A percentile compares a stretch with the other conserved stretches of the same genome.
These are phyloP conservation scores for Platismatia glauca DNA, from an alignment of 495 filamentous ascomycete genomes.

Conservation along the genomic window DNA sequence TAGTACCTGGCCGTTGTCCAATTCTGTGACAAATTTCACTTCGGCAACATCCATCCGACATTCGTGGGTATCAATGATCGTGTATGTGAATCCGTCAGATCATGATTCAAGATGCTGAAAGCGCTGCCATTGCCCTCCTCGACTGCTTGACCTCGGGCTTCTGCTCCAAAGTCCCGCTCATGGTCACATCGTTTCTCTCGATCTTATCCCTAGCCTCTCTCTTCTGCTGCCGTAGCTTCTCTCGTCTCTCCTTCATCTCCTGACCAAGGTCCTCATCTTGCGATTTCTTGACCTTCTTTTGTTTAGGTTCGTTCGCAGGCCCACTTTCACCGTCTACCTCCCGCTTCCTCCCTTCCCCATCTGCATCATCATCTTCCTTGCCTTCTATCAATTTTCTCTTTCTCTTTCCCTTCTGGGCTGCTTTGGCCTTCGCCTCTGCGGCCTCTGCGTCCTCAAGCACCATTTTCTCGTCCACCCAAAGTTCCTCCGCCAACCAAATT, in stretches of 20 bases:
- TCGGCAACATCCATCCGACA: no score
- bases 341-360: constrained; percentile 44
- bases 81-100: neutral
- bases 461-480: constrained; percentile 77
- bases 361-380: constrained; percentile 22
- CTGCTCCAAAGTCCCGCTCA: neutral
- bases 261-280: constrained; percentile 36
- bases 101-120: neutral
- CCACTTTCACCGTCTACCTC: constrained; percentile 29
- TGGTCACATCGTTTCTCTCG: neutral
- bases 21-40: neutral
- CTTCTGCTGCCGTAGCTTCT: constrained; percentile 49
- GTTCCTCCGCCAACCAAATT: constrained; percentile 81
- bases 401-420: constrained; percentile 53
- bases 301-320: constrained; percentile 24
- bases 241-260: constrained; percentile 48
- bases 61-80: neutral
- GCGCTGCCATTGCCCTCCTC: constrained; percentile 8
- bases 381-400: constrained; percentile 46
- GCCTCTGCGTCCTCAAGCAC: constrained; percentile 54
- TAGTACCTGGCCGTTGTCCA: neutral
- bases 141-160: neutral
- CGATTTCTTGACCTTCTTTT: constrained; percentile 36
- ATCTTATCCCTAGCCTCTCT: constrained; percentile 29
- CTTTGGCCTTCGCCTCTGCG: constrained; percentile 36